Percentiles rank a stretch among this genome's conserved stretches.
Evolutionary conservation across 2,329 filamentous ascomycete species (phyloP).

Genomic region (Diaporthe citri): DNA sequence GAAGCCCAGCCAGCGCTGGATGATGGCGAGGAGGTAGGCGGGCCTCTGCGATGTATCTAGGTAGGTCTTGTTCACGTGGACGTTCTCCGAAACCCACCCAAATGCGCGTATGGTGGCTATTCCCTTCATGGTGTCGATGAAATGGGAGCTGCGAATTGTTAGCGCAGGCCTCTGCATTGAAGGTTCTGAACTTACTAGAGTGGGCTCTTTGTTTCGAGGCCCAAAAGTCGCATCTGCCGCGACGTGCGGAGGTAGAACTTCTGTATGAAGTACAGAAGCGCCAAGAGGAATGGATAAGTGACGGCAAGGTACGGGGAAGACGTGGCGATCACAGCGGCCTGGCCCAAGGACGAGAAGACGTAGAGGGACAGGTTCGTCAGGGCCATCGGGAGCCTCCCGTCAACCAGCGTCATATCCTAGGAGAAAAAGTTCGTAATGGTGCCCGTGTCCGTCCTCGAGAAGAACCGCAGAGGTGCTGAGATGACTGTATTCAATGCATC

Average conservation of each 20-base stretch:
- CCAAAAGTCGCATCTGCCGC: constrained; percentile 4
- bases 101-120: constrained; percentile 11
- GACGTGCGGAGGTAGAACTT: constrained; percentile 25
- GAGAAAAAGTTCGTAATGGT: constrained; percentile 46
- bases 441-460: constrained; percentile 45
- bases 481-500: constrained; percentile 50
- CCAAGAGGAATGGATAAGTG: constrained; percentile 1
- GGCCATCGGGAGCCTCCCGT: constrained; percentile 52
- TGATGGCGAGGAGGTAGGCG: background rate
- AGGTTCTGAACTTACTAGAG: background rate
- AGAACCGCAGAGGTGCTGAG: constrained; percentile 46
- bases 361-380: constrained; percentile 44
- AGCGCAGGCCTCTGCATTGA: no score
- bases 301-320: constrained; percentile 11
- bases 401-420: constrained; percentile 55
- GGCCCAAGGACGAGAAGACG: constrained; percentile 12
- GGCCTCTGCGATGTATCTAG: constrained; percentile 4
- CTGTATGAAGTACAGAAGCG: background rate
- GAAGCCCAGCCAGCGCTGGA: background rate
- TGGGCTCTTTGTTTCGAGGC: constrained; percentile 14
- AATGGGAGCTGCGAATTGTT: background rate
- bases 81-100: background rate
- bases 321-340: constrained; percentile 8
- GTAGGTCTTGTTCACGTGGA: background rate
- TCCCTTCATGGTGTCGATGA: background rate